Conservation (phyloP, 2,329 filamentous ascomycete species). For the Sclerotinia glacialis region DNA sequence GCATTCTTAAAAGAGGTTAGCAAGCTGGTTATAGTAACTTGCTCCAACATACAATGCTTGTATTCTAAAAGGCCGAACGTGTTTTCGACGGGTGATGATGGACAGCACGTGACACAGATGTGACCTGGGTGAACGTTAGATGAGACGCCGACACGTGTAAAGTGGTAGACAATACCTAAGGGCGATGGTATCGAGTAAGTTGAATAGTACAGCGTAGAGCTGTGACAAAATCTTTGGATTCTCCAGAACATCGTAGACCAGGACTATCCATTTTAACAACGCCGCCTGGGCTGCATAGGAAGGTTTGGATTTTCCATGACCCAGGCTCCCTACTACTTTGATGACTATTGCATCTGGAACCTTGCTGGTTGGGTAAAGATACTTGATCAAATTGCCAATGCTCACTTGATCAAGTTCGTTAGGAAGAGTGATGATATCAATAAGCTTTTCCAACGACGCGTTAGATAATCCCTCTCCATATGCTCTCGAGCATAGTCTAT, state of each 20-base stretch:
- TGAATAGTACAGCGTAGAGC: constrained; percentile 75
- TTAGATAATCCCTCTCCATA: constrained; percentile 67
- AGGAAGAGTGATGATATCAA: constrained; percentile 64
- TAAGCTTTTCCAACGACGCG: constrained; percentile 57
- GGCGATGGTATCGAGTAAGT: constrained; percentile 75
- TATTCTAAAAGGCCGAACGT: constrained; percentile 81
- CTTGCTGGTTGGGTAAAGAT: constrained; percentile 68
- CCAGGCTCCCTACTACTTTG: constrained; percentile 68
- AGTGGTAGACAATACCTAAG: constrained; percentile 53
- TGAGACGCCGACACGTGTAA: background rate
- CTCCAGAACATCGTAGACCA: constrained; percentile 70
- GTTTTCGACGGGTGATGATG: constrained; percentile 73
- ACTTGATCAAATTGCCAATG: constrained; percentile 65
- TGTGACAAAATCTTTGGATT: constrained; percentile 61
- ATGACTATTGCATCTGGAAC: constrained; percentile 61
- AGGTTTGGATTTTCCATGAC: constrained; percentile 73
- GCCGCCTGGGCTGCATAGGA: constrained; percentile 65
- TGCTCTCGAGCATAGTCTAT: constrained; percentile 59
- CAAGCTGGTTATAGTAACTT: background rate
- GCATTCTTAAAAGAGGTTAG: constrained; percentile 46
- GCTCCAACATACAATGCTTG: constrained; percentile 60
- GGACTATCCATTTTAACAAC: constrained; percentile 74
- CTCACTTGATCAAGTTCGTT: constrained; percentile 75
- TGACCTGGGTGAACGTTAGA: constrained; percentile 32
- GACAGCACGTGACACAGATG: constrained; percentile 73